A percentile compares a stretch with the other conserved stretches of the same genome.
These are phyloP conservation scores for Wickerhamomyces rabaulensis DNA, from an alignment of 805 yeast species.

Conservation along the genomic window DNA sequence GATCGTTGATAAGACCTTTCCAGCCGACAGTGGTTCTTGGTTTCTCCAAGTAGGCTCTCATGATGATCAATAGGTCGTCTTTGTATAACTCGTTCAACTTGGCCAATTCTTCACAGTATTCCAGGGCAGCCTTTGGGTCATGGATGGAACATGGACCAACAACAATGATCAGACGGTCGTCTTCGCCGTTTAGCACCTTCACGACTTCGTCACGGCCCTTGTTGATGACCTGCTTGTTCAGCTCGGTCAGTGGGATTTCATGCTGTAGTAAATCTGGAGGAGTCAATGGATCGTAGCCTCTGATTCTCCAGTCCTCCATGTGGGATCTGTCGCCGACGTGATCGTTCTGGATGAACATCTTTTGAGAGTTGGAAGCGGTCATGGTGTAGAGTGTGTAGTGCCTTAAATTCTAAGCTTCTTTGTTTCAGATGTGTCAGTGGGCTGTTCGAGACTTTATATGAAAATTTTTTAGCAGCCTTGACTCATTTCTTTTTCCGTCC, in stretches of 20 bases:
- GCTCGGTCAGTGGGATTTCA: slow-evolving; percentile 65
- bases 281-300: slow-evolving; percentile 92
- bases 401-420: too few species aligned
- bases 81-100: slow-evolving; percentile 55
- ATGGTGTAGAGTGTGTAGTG: not conserved
- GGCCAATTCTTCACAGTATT: slow-evolving; percentile 68
- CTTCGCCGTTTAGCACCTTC: slow-evolving; percentile 70
- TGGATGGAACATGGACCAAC: slow-evolving; percentile 98
- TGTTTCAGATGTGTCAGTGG: too few species aligned
- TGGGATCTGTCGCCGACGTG: slow-evolving; percentile 79
- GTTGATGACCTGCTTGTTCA: slow-evolving; percentile 57
- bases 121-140: slow-evolving; percentile 88
- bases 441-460: not conserved
- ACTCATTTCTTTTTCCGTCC: not conserved
- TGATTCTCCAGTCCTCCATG: slow-evolving; percentile 71
- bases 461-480: not conserved
- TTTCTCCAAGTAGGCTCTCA: slow-evolving; percentile 97
- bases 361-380: slow-evolving; percentile 8
- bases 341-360: slow-evolving; percentile 81
- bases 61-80: slow-evolving; percentile 76
- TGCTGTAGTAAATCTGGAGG: slow-evolving; percentile 91
- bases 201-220: slow-evolving; percentile 74
- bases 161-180: slow-evolving; percentile 82
- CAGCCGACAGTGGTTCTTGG: slow-evolving; percentile 99
- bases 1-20: slow-evolving; percentile 97